These are phyloP conservation scores for Exophiala alcalophila DNA, from an alignment of 2,329 filamentous ascomycete genomes.

Conservation along the genomic window DNA sequence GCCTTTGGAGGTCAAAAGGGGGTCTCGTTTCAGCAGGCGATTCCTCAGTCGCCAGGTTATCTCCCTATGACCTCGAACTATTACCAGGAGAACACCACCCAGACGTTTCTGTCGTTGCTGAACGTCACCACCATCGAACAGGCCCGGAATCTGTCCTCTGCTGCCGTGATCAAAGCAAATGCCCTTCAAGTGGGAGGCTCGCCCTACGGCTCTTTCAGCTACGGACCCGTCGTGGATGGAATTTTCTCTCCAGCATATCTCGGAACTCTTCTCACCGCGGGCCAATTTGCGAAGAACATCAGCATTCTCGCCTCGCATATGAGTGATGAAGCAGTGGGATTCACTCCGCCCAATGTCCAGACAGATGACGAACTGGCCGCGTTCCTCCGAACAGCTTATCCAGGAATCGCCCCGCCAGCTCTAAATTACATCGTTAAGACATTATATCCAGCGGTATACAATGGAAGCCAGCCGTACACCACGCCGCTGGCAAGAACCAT, in stretches of 20 bases:
- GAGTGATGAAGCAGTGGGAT: slow-evolving; percentile 42
- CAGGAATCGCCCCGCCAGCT: slow-evolving; percentile 29
- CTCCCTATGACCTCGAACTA: slow-evolving; percentile 35
- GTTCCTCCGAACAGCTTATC: slow-evolving; percentile 30
- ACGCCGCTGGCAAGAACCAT: slow-evolving; percentile 43
- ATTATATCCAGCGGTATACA: slow-evolving; percentile 53
- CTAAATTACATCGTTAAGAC: slow-evolving; percentile 46
- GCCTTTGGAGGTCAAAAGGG: slow-evolving; percentile 45
- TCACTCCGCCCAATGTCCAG: slow-evolving; percentile 38
- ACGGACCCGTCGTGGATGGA: slow-evolving; percentile 50
- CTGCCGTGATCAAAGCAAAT: slow-evolving; percentile 45
- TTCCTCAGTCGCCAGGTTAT: slow-evolving; percentile 46
- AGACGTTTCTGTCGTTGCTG: slow-evolving; percentile 41
- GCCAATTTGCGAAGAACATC: slow-evolving; percentile 45
- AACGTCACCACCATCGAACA: slow-evolving; percentile 47
- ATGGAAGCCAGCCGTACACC: slow-evolving; percentile 48
- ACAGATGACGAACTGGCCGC: slow-evolving; percentile 29
- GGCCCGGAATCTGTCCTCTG: slow-evolving; percentile 42
- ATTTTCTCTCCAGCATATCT: slow-evolving; percentile 50
- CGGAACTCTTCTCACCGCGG: slow-evolving; percentile 41
- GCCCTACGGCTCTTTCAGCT: slow-evolving; percentile 44
- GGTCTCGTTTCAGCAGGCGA: slow-evolving; percentile 39
- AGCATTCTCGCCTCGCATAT: slow-evolving; percentile 48
- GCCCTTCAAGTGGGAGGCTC: slow-evolving; percentile 39
- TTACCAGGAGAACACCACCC: slow-evolving; percentile 40